Percentiles rank a stretch among this genome's conserved stretches.
Conservation (phyloP, 2,329 filamentous ascomycete species). For the Penicillium freii region DNA sequence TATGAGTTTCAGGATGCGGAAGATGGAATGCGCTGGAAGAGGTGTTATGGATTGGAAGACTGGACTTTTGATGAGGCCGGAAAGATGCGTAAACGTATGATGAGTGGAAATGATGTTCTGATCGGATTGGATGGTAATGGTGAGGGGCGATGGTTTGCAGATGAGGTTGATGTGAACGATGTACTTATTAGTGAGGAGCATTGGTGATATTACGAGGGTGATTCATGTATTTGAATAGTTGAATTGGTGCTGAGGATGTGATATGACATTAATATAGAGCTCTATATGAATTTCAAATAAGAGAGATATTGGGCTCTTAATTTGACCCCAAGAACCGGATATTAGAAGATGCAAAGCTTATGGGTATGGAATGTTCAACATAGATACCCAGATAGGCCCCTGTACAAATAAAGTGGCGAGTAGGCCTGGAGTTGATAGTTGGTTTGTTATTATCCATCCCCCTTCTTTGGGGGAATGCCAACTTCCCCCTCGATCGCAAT, state of each 20-base stretch:
- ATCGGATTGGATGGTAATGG: constrained; percentile 44
- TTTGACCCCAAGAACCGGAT: neutral
- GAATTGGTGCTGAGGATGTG: neutral
- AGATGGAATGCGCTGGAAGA: constrained; percentile 68
- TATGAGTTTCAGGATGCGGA: constrained; percentile 72
- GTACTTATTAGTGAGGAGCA: constrained; percentile 33
- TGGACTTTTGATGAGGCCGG: constrained; percentile 49
- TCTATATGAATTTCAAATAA: neutral
- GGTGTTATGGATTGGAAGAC: constrained; percentile 72
- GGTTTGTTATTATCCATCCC: constrained; percentile 3
- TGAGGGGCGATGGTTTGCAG: constrained; percentile 46
- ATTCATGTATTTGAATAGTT: neutral
- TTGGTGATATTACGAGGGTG: neutral
- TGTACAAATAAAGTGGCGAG: neutral
- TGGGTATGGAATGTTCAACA: neutral
- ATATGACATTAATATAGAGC: neutral
- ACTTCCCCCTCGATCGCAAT: constrained; percentile 1
- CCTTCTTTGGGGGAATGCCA: constrained; percentile 5
- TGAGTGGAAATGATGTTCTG: constrained; percentile 49
- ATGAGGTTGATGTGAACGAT: constrained; percentile 44
- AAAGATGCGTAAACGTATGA: constrained; percentile 49
- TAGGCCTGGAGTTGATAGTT: neutral
- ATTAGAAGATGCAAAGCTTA: neutral
- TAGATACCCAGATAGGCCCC: neutral
- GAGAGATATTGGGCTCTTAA: neutral